These are phyloP conservation scores for Fusarium anthophilum DNA, from an alignment of 2,329 filamentous ascomycete genomes.

Conservation along the genomic window DNA sequence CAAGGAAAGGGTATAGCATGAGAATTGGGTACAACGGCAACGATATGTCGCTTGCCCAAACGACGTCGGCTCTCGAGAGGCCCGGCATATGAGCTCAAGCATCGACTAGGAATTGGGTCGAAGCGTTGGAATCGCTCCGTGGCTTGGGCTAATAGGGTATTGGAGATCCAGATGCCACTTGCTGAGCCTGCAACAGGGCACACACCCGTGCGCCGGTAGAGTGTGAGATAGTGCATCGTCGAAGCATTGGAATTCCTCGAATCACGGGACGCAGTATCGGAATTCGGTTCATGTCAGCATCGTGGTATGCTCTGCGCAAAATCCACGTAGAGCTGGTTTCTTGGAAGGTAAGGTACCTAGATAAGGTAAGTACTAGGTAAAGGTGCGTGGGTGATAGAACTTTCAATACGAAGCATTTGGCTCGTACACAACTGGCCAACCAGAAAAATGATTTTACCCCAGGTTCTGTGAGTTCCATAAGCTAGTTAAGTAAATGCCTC, in stretches of 20 bases:
- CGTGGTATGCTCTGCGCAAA: neutral
- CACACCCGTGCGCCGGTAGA: conserved; percentile 33
- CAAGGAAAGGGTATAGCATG: conserved; percentile 53
- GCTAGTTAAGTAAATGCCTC: neutral
- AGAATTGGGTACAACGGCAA: conserved; percentile 56
- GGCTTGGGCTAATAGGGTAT: conserved; percentile 46
- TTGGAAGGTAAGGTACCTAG: neutral
- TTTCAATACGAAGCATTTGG: conserved; percentile 12
- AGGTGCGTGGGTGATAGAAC: neutral
- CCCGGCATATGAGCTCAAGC: conserved; percentile 57
- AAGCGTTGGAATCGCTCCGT: conserved; percentile 45
- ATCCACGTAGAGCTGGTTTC: neutral
- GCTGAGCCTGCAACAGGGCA: conserved; percentile 26
- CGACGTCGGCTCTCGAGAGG: conserved; percentile 65
- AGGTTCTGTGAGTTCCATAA: neutral
- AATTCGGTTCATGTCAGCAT: conserved; percentile 19
- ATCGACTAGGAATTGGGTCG: conserved; percentile 36
- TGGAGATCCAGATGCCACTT: conserved; percentile 46
- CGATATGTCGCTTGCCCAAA: conserved; percentile 63
- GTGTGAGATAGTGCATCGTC: conserved; percentile 42
- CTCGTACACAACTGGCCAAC: conserved; percentile 12
- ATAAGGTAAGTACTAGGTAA: too few species aligned
- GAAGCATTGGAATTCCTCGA: conserved; percentile 43
- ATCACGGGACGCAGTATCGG: neutral
- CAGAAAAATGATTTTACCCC: conserved; percentile 22